These are phyloP conservation scores for Acrocalymma vagum DNA, from an alignment of 2,329 filamentous ascomycete species.

Conservation along the genomic window DNA sequence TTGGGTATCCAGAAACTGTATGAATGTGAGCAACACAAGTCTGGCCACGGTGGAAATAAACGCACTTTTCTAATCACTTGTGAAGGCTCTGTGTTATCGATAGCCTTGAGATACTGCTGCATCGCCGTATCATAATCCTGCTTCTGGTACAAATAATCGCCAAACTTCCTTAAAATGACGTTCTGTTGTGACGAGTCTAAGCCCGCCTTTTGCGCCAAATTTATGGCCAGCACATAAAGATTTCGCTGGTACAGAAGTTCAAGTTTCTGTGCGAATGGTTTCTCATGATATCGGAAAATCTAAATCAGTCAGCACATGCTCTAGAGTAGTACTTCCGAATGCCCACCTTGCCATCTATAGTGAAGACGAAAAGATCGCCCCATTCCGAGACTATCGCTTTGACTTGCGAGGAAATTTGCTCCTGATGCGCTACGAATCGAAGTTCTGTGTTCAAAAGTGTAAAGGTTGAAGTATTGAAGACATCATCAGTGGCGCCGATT, in stretches of 20 bases:
- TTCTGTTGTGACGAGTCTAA: slow-evolving; percentile 85
- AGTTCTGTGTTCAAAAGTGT: slow-evolving; percentile 91
- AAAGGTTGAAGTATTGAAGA: slow-evolving; percentile 88
- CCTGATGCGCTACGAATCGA: slow-evolving; percentile 88
- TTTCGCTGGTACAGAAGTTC: slow-evolving; percentile 95
- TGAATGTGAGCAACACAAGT: slow-evolving; percentile 13
- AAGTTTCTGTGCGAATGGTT: slow-evolving; percentile 85
- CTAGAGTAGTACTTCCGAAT: background rate
- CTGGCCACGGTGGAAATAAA: background rate
- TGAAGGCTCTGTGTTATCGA: slow-evolving; percentile 94
- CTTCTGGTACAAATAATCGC: slow-evolving; percentile 93
- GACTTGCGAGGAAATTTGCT: slow-evolving; percentile 82
- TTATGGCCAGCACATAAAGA: slow-evolving; percentile 89
- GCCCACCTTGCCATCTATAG: slow-evolving; percentile 86
- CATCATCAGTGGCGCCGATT: slow-evolving; percentile 73
- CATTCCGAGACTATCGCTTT: slow-evolving; percentile 84
- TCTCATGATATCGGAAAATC: slow-evolving; percentile 90
- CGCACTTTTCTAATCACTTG: slow-evolving; percentile 90
- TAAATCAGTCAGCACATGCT: slow-evolving; percentile 45
- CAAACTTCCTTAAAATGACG: slow-evolving; percentile 90
- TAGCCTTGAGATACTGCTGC: slow-evolving; percentile 96
- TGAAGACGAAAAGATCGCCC: slow-evolving; percentile 91
- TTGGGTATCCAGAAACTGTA: slow-evolving; percentile 91
- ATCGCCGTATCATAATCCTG: slow-evolving; percentile 98
- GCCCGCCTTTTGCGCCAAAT: slow-evolving; percentile 87